Evolutionary conservation across 306 rosid genomes (phyloP).

Genomic region (Herpetospermum pedunculosum): DNA sequence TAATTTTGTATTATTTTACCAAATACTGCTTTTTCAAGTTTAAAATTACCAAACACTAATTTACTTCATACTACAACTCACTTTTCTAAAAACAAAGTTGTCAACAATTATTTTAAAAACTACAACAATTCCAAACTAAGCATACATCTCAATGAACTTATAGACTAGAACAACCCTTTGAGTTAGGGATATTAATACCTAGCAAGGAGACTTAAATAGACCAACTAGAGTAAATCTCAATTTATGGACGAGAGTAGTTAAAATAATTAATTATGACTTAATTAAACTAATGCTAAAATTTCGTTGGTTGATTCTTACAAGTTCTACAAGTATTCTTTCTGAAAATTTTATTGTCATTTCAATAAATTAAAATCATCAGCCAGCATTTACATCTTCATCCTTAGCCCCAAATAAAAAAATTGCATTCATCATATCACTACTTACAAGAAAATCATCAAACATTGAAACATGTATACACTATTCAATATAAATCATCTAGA

Average conservation of each 20-base stretch:
- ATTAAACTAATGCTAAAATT: background rate
- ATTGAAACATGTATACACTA: background rate
- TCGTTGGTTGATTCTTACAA: background rate
- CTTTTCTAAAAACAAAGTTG: too few species aligned
- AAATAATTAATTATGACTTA: background rate
- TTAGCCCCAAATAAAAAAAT: background rate
- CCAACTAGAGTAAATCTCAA: background rate
- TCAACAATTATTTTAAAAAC: too few species aligned
- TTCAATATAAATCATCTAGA: background rate
- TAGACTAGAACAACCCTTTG: background rate
- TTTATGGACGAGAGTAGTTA: background rate
- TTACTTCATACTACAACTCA: too few species aligned
- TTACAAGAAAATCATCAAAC: background rate
- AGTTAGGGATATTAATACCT: background rate
- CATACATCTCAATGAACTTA: background rate
- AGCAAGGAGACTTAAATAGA: background rate
- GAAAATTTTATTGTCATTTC: background rate
- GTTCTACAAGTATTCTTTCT: background rate
- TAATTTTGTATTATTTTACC: too few species aligned
- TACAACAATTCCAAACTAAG: too few species aligned
- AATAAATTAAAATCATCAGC: background rate
- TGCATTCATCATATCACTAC: background rate
- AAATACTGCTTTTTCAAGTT: too few species aligned
- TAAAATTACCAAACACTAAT: too few species aligned
- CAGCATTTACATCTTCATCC: background rate